Percentiles rank a stretch among this genome's conserved stretches.
phyloP scores from a whole-genome alignment of 345 rosid species.

The Euphorbia lathyris region DNA sequence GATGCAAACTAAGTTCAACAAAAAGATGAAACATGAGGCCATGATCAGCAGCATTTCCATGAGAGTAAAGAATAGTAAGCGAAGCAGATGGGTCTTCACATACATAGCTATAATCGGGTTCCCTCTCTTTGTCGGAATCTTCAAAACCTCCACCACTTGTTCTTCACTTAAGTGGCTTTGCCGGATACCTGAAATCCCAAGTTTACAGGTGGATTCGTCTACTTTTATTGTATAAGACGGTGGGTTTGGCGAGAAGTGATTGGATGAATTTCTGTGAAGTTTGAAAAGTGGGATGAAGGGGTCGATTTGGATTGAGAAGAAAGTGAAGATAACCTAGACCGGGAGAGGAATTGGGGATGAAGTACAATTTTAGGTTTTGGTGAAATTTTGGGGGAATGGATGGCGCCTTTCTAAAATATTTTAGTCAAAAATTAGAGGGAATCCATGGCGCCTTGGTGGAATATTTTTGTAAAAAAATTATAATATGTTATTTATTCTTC shows the following conservation, averaged over 20 bases:
- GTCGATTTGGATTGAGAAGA: too few relatives aligned
- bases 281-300: too few relatives aligned
- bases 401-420: too few relatives aligned
- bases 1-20: slow-evolving; percentile 66
- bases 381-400: too few relatives aligned
- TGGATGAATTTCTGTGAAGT: too few relatives aligned
- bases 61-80: slow-evolving; percentile 74
- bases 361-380: too few relatives aligned
- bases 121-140: slow-evolving; percentile 58
- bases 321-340: too few relatives aligned
- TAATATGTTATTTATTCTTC: too few relatives aligned
- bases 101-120: slow-evolving; percentile 65
- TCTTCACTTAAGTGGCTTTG: slow-evolving; percentile 32
- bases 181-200: slow-evolving; percentile 46
- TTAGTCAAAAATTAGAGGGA: too few relatives aligned
- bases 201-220: slow-evolving; percentile 57
- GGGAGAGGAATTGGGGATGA: too few relatives aligned
- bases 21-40: slow-evolving; percentile 70
- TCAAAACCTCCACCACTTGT: slow-evolving; percentile 55
- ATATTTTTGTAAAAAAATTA: too few relatives aligned
- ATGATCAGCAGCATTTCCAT: slow-evolving; percentile 91
- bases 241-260: slow-evolving; percentile 87
- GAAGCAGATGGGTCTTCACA: slow-evolving; percentile 69
- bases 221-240: slow-evolving; percentile 61
- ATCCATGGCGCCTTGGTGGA: too few relatives aligned